phyloP scores from a whole-genome alignment of 805 yeast species.

The Sugiyamaella valdiviana region DNA sequence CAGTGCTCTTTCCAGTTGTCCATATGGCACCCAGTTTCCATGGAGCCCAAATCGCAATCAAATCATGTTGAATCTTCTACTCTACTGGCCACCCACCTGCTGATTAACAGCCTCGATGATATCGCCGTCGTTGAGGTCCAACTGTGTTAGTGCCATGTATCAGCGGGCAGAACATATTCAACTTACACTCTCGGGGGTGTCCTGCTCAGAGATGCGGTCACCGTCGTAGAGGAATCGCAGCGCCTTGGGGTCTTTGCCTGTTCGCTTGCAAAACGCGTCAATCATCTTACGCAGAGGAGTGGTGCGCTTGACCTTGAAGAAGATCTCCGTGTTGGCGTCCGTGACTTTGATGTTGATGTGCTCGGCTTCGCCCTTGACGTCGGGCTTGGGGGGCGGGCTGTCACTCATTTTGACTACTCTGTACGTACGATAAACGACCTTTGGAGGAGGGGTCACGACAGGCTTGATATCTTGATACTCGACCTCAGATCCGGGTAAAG shows the following conservation, averaged over 20 bases:
- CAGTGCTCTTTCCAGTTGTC: too few relatives aligned
- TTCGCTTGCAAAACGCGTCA: conserved; percentile 98
- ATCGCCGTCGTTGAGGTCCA: conserved; percentile 94
- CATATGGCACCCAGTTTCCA: too few relatives aligned
- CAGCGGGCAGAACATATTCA: neutral
- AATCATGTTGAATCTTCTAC: neutral
- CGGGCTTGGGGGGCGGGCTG: conserved; percentile 31
- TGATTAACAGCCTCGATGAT: conserved; percentile 96
- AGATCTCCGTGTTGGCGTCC: conserved; percentile 89
- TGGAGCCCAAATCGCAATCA: too few relatives aligned
- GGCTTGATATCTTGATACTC: too few relatives aligned
- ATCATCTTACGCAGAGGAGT: conserved; percentile 91
- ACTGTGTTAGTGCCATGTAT: conserved; percentile 22
- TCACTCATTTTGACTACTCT: conserved; percentile 7
- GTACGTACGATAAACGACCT: too few relatives aligned
- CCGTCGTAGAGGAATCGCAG: conserved; percentile 92
- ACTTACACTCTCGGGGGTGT: conserved; percentile 74
- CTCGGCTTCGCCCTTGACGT: conserved; percentile 56
- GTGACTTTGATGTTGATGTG: conserved; percentile 92
- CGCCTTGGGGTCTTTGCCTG: conserved; percentile 78
- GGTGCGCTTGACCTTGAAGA: conserved; percentile 87
- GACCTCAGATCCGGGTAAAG: too few relatives aligned
- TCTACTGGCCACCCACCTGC: conserved; percentile 50
- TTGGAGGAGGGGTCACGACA: neutral
- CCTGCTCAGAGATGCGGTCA: conserved; percentile 76